Evolutionary conservation across 164 flowering plant species (phyloP).

Genomic region (Nymphaea colorata): DNA sequence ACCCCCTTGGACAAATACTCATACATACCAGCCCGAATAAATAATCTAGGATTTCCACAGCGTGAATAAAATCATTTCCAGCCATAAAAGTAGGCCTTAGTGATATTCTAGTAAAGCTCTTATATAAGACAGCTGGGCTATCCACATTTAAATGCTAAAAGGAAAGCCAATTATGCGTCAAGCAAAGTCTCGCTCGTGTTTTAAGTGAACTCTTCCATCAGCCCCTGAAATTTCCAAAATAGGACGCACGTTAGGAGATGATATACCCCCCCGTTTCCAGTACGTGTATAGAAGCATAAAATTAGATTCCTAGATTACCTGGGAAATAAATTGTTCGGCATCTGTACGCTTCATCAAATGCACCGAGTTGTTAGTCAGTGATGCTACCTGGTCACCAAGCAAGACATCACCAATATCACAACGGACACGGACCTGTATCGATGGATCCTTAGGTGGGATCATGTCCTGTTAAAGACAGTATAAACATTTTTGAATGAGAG

Average conservation of each 20-base stretch:
- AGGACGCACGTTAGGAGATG: background rate
- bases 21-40: too few species aligned
- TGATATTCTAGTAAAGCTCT: too few species aligned
- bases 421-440: conserved; percentile 83
- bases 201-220: conserved; percentile 68
- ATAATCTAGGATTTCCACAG: too few species aligned
- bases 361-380: conserved; percentile 70
- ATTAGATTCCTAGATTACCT: too few species aligned
- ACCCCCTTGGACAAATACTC: too few species aligned
- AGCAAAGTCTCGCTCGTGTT: background rate
- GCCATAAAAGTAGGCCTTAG: too few species aligned
- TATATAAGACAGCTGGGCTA: too few species aligned
- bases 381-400: conserved; percentile 56
- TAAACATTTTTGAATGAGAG: conserved; percentile 1
- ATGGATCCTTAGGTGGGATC: conserved; percentile 98
- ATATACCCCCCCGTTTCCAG: background rate
- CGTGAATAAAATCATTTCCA: too few species aligned
- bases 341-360: conserved; percentile 84
- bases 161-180: too few species aligned
- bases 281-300: background rate
- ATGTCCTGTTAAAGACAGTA: conserved; percentile 48
- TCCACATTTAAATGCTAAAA: too few species aligned
- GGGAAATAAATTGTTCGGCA: too few species aligned
- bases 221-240: conserved; percentile 32
- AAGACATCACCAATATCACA: conserved; percentile 71